Evolutionary conservation across 106 monocot genomes (phyloP), one percentile per base, ranked within the genome.

Genomic region (Gastrodia elata): DNA sequence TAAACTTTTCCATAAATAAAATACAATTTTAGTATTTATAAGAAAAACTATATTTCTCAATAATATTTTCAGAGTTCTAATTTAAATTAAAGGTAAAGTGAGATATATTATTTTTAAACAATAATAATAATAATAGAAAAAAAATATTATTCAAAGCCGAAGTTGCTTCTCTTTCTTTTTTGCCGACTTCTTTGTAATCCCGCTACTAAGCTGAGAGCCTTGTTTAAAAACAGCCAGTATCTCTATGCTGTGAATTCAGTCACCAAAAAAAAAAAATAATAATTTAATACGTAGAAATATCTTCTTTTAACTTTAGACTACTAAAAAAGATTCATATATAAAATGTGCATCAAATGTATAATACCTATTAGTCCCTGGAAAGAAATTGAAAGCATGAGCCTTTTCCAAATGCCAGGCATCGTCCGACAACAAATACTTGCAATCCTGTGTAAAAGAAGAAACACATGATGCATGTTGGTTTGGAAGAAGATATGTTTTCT

Each of bases 381-480:
- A 93, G 72, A 98, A 88, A 73, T 98, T 98, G 80, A 98, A 93
- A 71, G 82, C 97, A 85, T 98, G 87, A 80, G 90, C 97, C 61
- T 93, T 93, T 65, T 98, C 93, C 76, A 98, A 84, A 75, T 81
- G 84, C 97, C 97, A 98, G 24, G 74, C 80, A 70, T 93, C 91
- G 61, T 64, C 75, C 9, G 86, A 84, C 41, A 98, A 38, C 71
- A 98, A 77, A 40, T 55, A 74, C 67, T 30, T 81, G 81, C 97
- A 93, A 75, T 98, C 90, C 97, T 98, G 84, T 68, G 16, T 64
- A 58, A 33, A 34, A 2, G 15, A 13, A 4, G 34, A 64, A 64
- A 57, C 8, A 8, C 0, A 44, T 44, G 5, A 8, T 22, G 25
- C 26, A 25, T 57, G 25, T 57, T 57, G 26, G 57, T 0, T 25